A percentile compares a stretch with the other conserved stretches of the same genome.
These are phyloP conservation scores for Mycena floridula DNA, from an alignment of 768 basidiomycete genomes.

Conservation along the genomic window DNA sequence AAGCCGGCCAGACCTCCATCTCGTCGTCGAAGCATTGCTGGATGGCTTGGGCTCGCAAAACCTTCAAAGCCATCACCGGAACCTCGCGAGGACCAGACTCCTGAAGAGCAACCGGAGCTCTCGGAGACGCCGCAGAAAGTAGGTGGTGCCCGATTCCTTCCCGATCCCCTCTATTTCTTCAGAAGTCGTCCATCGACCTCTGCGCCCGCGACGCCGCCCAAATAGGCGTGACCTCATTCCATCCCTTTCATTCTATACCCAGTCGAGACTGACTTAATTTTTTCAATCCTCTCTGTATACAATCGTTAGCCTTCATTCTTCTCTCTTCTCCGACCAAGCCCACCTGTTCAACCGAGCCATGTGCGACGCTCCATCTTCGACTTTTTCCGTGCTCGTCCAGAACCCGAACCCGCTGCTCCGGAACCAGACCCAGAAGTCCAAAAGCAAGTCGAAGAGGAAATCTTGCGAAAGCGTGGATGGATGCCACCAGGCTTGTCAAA, in stretches of 20 bases:
- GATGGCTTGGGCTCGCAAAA: neutral
- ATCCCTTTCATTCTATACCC: neutral
- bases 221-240: neutral
- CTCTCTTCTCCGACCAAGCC: neutral
- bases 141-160: neutral
- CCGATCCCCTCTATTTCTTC: neutral
- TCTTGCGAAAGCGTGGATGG: conserved; percentile 17
- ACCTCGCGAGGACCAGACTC: neutral
- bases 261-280: neutral
- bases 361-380: conserved; percentile 1
- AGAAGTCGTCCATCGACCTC: neutral
- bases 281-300: neutral
- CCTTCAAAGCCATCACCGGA: neutral
- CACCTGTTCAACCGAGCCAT: neutral
- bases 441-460: conserved; percentile 11
- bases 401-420: neutral
- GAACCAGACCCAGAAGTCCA: conserved; percentile 6
- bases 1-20: neutral
- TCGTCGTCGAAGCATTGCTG: neutral
- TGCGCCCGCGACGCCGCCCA: neutral
- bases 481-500: conserved; percentile 15
- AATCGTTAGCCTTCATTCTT: neutral
- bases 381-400: neutral
- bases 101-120: neutral
- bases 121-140: neutral